Evolutionary conservation across 2,329 filamentous ascomycete genomes (phyloP), one percentile per base, ranked within the genome.

Genomic region (Hypomyces rosellus): DNA sequence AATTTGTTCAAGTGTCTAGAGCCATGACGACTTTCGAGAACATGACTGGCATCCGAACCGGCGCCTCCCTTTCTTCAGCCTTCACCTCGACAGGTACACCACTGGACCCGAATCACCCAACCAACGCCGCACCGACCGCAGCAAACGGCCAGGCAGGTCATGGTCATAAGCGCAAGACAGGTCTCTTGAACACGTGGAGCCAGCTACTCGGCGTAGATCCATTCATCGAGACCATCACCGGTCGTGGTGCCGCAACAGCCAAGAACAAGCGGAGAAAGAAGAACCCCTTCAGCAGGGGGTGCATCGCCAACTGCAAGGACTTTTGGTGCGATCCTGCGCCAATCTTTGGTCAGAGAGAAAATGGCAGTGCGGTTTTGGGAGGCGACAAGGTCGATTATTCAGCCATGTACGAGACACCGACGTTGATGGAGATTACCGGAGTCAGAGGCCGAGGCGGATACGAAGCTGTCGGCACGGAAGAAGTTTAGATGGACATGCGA

Each of bases 11-110:
- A 65, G 85, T 99, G 46, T 87, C 90, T 0, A 84, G 90, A 54
- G 95, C 91, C 51, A 86, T 95, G 75, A 99, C 93, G 1, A 99
- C 93, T 0, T 97, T 88, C 69, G 93, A 99, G 69, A 95, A 91
- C 67, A 97, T 99, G 91, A 84, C 85, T 55, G 86, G 89, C 46
- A 78, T 90, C 54, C 78, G 83, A 51, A 77, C 86, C 55, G 34
- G 34, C 14, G 65, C 63, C 33, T 61, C 57, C 1, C 73, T 91
- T 33, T 84, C 84, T 6, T 83, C 85, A 1, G 87, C 88, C 48
- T 83, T 96, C 61, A 85, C 89, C 1, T 89, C 89, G 1, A 87
- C 89, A 12, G 85, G 83, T 22, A 84, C 85, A 1, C 84, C 88
- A 16, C 76, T 95, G 1, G 81, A 84, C 50, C 74, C 82, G 43